Evolutionary conservation across 306 rosid species (phyloP), one percentile per base, ranked within the genome.

Genomic region (Rosa chinensis): DNA sequence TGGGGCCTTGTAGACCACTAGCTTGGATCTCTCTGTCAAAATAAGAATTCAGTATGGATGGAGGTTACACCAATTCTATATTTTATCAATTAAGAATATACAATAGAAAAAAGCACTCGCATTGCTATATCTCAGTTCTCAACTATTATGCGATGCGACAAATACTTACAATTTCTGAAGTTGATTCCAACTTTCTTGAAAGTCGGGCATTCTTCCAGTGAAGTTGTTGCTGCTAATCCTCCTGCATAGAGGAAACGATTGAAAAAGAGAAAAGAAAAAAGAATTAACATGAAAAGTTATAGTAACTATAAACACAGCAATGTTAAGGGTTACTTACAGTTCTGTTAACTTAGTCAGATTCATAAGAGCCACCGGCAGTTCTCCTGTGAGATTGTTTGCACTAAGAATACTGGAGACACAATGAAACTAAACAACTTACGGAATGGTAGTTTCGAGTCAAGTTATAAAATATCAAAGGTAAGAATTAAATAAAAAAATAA

Each of bases 191-290:
- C 62, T 64, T 6, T n/a, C n/a, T n/a, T n/a, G n/a, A n/a, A 72
- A 70, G 20, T 80, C 6, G 0, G 87, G 84, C 35, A 84, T 55
- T 67, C 48, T 84, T 77, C 87, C 82, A 5, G 20, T 67, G 73
- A 84, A 80, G 79, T 80, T 80, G 62, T 80, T 84, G 10, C 81
- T 77, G 56, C 81, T 84, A 28, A 84, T 71, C 75, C 84, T 80
- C 14, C 84, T 84, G 79, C 72, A 81, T 5, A 48, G 35, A 8
- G 1, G 66, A 59, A 59, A n/a, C n/a, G n/a, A n/a, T n/a, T n/a
- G n/a, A n/a, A n/a, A n/a, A n/a, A n/a, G n/a, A n/a, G n/a, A n/a
- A n/a, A n/a, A n/a, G n/a, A n/a, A n/a, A n/a, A n/a, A n/a, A n/a
- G n/a, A n/a, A n/a, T n/a, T n/a, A n/a, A 59, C 8, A 68, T 45